Evolutionary conservation across 371 early-diverging fungal genomes (phyloP).

Genomic region (Mortierella sp.): DNA sequence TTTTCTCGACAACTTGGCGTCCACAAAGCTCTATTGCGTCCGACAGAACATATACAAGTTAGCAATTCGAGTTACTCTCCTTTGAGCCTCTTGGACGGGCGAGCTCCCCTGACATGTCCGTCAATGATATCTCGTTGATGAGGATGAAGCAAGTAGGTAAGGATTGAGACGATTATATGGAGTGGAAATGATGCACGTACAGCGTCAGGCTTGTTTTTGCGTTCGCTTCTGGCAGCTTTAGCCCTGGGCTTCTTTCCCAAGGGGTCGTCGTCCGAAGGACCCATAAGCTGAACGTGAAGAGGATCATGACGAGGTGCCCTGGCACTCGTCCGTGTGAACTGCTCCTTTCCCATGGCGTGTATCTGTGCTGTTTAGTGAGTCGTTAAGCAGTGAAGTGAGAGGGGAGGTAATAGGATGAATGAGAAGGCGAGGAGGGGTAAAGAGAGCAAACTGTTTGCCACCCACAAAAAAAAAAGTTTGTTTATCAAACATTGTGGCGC

Average conservation of each 20-base stretch:
- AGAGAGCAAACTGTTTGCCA: slow-evolving; percentile 15
- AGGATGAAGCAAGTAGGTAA: not conserved
- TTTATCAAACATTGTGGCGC: not conserved
- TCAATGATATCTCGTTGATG: not conserved
- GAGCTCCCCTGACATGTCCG: too few relatives aligned
- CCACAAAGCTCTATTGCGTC: slow-evolving; percentile 73
- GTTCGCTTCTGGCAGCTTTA: slow-evolving; percentile 68
- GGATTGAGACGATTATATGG: not conserved
- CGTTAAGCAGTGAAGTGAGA: not conserved
- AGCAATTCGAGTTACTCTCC: too few relatives aligned
- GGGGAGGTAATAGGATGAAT: not conserved
- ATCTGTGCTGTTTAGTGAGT: slow-evolving; percentile 1
- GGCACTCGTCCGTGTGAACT: slow-evolving; percentile 20
- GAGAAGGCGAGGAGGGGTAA: slow-evolving; percentile 1
- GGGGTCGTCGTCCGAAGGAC: slow-evolving; percentile 63
- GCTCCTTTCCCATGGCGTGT: slow-evolving; percentile 46
- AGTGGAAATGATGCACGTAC: slow-evolving; percentile 11
- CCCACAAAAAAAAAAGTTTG: slow-evolving; percentile 3
- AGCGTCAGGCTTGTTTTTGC: slow-evolving; percentile 61
- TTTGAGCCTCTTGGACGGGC: too few relatives aligned
- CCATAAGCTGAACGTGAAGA: slow-evolving; percentile 75
- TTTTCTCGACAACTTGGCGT: slow-evolving; percentile 88
- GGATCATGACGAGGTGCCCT: slow-evolving; percentile 76
- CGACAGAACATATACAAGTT: too few relatives aligned
- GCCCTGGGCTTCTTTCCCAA: slow-evolving; percentile 60